A percentile compares a stretch with the other conserved stretches of the same genome.
Evolutionary conservation across 176 grass and related monocot genomes (phyloP).

Genomic region (Triticum urartu): DNA sequence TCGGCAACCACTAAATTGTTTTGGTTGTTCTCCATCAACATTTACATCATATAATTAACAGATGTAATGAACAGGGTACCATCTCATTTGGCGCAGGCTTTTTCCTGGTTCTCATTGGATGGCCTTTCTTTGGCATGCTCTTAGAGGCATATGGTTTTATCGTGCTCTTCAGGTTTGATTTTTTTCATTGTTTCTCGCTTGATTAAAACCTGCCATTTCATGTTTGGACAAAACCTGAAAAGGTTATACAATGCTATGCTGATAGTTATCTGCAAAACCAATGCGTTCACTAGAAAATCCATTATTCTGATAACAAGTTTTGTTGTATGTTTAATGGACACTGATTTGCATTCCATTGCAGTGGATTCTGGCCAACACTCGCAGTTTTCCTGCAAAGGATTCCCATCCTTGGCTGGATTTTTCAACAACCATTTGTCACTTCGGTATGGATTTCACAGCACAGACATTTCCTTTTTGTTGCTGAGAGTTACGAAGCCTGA

Average conservation of each 20-base stretch:
- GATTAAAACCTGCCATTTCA: not conserved
- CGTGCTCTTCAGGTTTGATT: slow-evolving; percentile 80
- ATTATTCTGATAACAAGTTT: not conserved
- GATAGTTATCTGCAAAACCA: not conserved
- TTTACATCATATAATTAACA: slow-evolving; percentile 20
- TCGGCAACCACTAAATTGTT: not conserved
- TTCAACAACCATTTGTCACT: slow-evolving; percentile 89
- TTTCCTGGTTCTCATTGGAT: slow-evolving; percentile 86
- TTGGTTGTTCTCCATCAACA: not conserved
- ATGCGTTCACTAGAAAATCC: not conserved
- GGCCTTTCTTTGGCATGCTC: slow-evolving; percentile 93
- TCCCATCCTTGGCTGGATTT: slow-evolving; percentile 89
- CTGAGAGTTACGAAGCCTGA: not conserved
- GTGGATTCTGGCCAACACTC: slow-evolving; percentile 97
- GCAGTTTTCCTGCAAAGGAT: slow-evolving; percentile 90
- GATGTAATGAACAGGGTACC: slow-evolving; percentile 68
- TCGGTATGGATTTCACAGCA: slow-evolving; percentile 47
- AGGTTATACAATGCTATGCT: not conserved
- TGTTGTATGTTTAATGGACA: not conserved
- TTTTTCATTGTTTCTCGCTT: not conserved
- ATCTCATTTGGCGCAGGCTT: slow-evolving; percentile 94
- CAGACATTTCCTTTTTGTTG: slow-evolving; percentile 1
- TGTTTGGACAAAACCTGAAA: slow-evolving; percentile 4
- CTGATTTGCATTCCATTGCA: slow-evolving; percentile 41
- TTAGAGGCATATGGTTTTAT: slow-evolving; percentile 96